Conservation (phyloP, 352 stramenopile species). For the Nannochloropsis limnetica region DNA sequence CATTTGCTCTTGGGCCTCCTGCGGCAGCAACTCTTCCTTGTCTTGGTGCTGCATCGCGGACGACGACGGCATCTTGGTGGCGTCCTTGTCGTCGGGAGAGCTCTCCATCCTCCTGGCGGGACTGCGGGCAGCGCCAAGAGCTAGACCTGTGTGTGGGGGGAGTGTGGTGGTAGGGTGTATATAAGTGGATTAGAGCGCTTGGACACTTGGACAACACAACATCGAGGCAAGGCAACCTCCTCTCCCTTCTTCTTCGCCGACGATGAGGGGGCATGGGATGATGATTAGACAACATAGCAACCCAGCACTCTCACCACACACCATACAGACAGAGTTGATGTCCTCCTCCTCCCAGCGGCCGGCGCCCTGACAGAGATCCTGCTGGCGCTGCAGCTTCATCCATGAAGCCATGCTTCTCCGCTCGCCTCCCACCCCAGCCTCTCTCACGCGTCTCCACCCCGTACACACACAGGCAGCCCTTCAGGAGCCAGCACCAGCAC, state of each 20-base stretch:
- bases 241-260: not conserved
- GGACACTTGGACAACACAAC: not conserved
- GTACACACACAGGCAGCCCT: not conserved
- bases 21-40: too few species aligned
- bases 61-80: not conserved
- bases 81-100: not conserved
- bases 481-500: not conserved
- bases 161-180: not conserved
- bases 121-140: not conserved
- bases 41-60: not conserved
- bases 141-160: not conserved
- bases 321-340: not conserved
- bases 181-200: not conserved
- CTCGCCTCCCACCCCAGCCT: not conserved
- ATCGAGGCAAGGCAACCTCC: not conserved
- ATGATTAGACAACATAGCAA: not conserved
- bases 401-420: too few species aligned
- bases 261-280: not conserved
- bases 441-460: not conserved
- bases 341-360: not conserved
- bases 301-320: not conserved
- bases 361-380: not conserved
- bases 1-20: too few species aligned
- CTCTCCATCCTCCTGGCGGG: too few species aligned
- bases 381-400: too few species aligned